These are phyloP conservation scores for Kitagawia praeruptora DNA, from an alignment of 129 eudicot genomes.

Conservation along the genomic window DNA sequence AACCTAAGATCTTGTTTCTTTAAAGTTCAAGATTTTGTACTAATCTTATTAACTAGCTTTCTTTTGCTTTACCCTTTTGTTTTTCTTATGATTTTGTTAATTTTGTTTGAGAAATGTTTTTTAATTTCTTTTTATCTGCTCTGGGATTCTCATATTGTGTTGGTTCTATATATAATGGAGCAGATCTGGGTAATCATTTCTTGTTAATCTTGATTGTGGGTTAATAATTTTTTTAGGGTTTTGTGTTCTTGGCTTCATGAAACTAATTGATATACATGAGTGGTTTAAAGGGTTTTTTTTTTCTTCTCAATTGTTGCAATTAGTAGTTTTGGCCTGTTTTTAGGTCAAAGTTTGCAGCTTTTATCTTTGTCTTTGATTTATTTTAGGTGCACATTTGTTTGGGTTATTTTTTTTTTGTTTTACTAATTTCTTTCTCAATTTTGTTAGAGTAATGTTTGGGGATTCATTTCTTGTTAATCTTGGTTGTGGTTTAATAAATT, in stretches of 20 bases:
- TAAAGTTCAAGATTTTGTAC: neutral
- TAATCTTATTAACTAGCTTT: neutral
- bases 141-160: neutral
- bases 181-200: neutral
- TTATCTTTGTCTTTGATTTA: neutral
- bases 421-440: too few relatives aligned
- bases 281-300: neutral
- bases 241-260: neutral
- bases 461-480: neutral
- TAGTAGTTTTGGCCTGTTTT: neutral
- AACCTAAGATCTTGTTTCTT: neutral
- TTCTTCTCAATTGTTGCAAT: neutral
- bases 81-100: neutral
- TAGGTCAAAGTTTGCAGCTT: neutral
- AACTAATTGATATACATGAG: neutral
- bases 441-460: too few relatives aligned
- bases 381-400: neutral
- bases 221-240: neutral
- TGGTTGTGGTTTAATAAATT: neutral
- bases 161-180: neutral
- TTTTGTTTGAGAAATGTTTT: neutral
- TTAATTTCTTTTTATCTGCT: neutral
- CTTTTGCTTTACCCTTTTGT: neutral
- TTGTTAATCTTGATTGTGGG: neutral
- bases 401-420: neutral